A percentile compares a stretch with the other conserved stretches of the same genome.
Evolutionary conservation across 2,329 filamentous ascomycete species (phyloP).

Genomic region (Neocatenulostroma microsporum): DNA sequence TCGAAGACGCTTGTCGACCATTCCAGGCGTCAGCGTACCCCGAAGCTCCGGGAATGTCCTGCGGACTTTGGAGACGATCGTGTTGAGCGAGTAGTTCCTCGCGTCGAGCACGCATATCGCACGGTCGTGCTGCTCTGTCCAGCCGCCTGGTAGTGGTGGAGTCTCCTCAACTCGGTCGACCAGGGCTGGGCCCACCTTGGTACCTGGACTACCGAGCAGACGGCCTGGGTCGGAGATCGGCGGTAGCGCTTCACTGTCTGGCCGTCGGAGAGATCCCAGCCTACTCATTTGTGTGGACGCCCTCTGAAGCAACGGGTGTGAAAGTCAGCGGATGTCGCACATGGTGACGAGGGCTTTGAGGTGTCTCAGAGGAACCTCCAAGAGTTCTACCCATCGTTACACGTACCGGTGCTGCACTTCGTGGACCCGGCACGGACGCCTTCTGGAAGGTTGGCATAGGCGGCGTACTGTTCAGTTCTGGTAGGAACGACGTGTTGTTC

Average conservation of each 20-base stretch:
- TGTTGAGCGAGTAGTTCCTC: conserved; percentile 19
- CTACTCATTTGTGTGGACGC: too few species aligned
- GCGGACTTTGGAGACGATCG: conserved; percentile 26
- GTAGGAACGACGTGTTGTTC: conserved; percentile 19
- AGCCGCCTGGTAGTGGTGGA: conserved; percentile 24
- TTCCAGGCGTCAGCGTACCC: conserved; percentile 22
- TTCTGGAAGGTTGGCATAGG: conserved; percentile 26
- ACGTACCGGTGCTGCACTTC: too few species aligned
- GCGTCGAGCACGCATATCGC: conserved; percentile 30
- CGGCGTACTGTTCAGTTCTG: conserved; percentile 23
- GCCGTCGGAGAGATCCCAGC: too few species aligned
- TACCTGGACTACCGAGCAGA: conserved; percentile 9
- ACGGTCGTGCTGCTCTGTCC: conserved; percentile 26
- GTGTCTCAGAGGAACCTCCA: too few species aligned
- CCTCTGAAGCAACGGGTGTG: too few species aligned
- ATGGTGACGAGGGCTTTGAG: too few species aligned
- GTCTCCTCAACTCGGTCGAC: conserved; percentile 21
- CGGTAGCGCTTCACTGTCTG: too few species aligned
- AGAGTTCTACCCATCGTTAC: too few species aligned
- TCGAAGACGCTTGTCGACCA: conserved; percentile 30
- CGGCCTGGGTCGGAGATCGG: conserved; percentile 7
- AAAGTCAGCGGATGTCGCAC: too few species aligned
- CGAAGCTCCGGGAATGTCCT: conserved; percentile 24
- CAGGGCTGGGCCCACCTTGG: conserved; percentile 8
- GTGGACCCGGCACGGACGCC: too few species aligned